phyloP scores from a whole-genome alignment of 2,329 filamentous ascomycete species.

The Claviceps capensis region DNA sequence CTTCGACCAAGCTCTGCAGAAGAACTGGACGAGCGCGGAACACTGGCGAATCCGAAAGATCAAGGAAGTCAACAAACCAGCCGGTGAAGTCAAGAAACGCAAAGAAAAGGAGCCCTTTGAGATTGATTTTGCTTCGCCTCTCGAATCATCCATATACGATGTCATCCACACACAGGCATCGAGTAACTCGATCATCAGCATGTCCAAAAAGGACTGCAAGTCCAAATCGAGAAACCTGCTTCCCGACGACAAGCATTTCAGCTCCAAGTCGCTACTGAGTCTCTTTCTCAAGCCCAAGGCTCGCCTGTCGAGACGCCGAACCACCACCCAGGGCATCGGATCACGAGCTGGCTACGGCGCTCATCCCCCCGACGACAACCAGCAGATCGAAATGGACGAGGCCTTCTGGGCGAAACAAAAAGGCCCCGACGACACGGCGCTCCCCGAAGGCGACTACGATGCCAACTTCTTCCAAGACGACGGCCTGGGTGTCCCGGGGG shows the following conservation, averaged over 20 bases:
- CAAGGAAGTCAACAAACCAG: slow-evolving; percentile 59
- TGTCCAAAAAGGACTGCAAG: slow-evolving; percentile 92
- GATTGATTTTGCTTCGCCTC: slow-evolving; percentile 73
- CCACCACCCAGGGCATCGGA: slow-evolving; percentile 23
- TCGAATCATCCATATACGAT: slow-evolving; percentile 58
- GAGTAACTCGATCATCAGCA: slow-evolving; percentile 65
- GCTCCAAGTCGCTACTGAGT: slow-evolving; percentile 75
- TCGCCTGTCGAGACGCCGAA: slow-evolving; percentile 55
- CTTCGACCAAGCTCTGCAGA: slow-evolving; percentile 90
- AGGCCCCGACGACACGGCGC: slow-evolving; percentile 44
- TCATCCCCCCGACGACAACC: slow-evolving; percentile 33
- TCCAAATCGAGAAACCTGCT: slow-evolving; percentile 86
- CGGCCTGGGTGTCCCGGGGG: slow-evolving; percentile 46
- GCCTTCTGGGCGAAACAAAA: slow-evolving; percentile 82
- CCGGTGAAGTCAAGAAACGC: slow-evolving; percentile 47
- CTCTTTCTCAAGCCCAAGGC: slow-evolving; percentile 94
- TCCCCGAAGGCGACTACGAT: slow-evolving; percentile 71
- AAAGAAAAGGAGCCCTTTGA: slow-evolving; percentile 97
- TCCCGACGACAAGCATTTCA: slow-evolving; percentile 97
- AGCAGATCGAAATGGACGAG: slow-evolving; percentile 76
- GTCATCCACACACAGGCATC: slow-evolving; percentile 68
- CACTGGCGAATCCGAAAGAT: slow-evolving; percentile 96
- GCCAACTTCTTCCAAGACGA: slow-evolving; percentile 97
- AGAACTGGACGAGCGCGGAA: slow-evolving; percentile 97
- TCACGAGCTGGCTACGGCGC: slow-evolving; percentile 30